Evolutionary conservation across 306 rosid species (phyloP), one percentile per base, ranked within the genome.

Genomic region (Cicer bijugum): DNA sequence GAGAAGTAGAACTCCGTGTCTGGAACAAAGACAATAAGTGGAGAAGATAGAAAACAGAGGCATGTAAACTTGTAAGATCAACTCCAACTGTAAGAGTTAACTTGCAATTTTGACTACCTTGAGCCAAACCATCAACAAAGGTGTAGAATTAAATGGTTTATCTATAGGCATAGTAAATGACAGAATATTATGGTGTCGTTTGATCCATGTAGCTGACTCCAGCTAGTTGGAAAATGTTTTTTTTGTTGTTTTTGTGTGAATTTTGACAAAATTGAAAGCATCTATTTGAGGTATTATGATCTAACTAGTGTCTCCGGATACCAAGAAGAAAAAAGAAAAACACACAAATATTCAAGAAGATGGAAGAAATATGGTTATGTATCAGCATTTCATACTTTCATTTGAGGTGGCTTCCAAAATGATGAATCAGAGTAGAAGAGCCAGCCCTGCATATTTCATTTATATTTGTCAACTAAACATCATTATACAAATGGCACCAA

Each of bases 381-480:
- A 20, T 67, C 15, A 71, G 47, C 14, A 40, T 50, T 60, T 5
- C 92, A 42, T 86, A 93, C 98, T 84, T 86, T 71, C 96, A 91
- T 91, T 82, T 93, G 98, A 80, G 90, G 91, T 10, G 98, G 96
- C 85, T 93, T 89, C 98, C 98, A 93, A 66, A 91, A 93, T 38
- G 85, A 67, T 37, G 96, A 86, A 83, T 81, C 97, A 3, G 97
- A 82, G 78, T 85, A 93, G 88, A 93, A 93, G 75, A 93, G 98
- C 98, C 98, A 93, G 61, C 98, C 98, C 98, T 91, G 88, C 72
- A 77, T 71, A 80, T 55, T 55, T 69, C 8, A 65, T 47, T 67
- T 7, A 35, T 69, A 72, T 40, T 28, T 16, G 69, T 84, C 68
- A 87, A 61, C 78, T 58, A 56, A 14, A 75, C 56, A 15, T 64